phyloP scores from a whole-genome alignment of 371 early-diverging fungal genomes.

The Smittium culicis region DNA sequence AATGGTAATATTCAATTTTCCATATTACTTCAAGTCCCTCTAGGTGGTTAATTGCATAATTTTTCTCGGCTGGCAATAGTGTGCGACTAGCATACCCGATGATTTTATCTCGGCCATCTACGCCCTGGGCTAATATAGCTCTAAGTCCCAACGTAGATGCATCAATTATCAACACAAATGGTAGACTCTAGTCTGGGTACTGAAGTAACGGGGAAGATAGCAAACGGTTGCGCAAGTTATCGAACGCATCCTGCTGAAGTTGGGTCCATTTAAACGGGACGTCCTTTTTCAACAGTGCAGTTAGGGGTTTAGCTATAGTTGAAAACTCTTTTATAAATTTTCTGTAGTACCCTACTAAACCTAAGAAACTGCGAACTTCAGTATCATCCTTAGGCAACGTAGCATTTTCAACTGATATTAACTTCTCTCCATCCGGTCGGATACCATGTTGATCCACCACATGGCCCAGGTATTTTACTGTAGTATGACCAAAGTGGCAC shows the following conservation, averaged over 20 bases:
- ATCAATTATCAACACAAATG: constrained; percentile 2
- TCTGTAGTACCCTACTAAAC: constrained; percentile 38
- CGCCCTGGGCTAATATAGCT: constrained; percentile 4
- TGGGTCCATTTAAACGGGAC: constrained; percentile 25
- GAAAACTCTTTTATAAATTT: constrained; percentile 35
- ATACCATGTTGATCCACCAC: constrained; percentile 20
- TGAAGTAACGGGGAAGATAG: background rate
- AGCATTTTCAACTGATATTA: constrained; percentile 28
- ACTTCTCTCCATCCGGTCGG: constrained; percentile 22
- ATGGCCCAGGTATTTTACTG: constrained; percentile 36
- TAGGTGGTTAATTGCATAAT: background rate
- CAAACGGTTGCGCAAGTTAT: background rate
- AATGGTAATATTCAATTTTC: background rate
- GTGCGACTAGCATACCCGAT: background rate
- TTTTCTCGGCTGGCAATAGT: background rate
- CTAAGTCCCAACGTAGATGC: constrained; percentile 1
- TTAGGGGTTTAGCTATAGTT: constrained; percentile 28
- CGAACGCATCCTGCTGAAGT: constrained; percentile 26
- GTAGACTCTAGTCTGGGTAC: background rate
- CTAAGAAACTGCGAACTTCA: constrained; percentile 37
- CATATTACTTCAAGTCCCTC: background rate
- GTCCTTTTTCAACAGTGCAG: constrained; percentile 27
- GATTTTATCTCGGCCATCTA: constrained; percentile 5
- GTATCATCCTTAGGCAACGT: constrained; percentile 20
- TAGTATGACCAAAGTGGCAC: constrained; percentile 31